These are phyloP conservation scores for Pelargonium citronellum DNA, from an alignment of 441 rosid genomes.

Conservation along the genomic window DNA sequence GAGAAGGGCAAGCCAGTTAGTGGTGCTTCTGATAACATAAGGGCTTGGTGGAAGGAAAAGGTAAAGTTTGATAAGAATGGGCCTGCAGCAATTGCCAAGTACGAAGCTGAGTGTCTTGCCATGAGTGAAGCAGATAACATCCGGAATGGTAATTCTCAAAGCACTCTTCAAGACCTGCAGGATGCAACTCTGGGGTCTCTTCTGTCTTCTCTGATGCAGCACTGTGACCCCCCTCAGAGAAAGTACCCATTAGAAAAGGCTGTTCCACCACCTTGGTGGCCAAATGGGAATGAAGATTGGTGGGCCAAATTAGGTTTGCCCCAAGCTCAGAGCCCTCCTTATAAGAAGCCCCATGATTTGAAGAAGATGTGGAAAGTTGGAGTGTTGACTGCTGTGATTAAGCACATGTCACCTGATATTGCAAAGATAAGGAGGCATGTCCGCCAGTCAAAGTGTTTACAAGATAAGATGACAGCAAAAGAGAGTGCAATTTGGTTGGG, in stretches of 20 bases:
- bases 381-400: slow-evolving; percentile 91
- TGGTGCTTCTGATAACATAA: slow-evolving; percentile 84
- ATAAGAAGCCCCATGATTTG: slow-evolving; percentile 90
- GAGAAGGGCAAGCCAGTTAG: slow-evolving; percentile 94
- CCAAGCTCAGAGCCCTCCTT: slow-evolving; percentile 65
- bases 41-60: slow-evolving; percentile 99
- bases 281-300: slow-evolving; percentile 88
- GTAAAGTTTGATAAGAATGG: slow-evolving; percentile 97
- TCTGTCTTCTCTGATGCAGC: slow-evolving; percentile 94
- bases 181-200: slow-evolving; percentile 94
- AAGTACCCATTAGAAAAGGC: slow-evolving; percentile 92
- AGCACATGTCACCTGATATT: slow-evolving; percentile 93
- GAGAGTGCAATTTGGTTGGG: slow-evolving; percentile 98
- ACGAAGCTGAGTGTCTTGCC: slow-evolving; percentile 75
- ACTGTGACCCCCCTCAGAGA: slow-evolving; percentile 95
- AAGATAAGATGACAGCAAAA: slow-evolving; percentile 98
- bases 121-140: slow-evolving; percentile 48
- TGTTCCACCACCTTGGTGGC: slow-evolving; percentile 98
- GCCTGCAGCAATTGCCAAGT: slow-evolving; percentile 84
- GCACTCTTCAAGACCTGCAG: slow-evolving; percentile 78
- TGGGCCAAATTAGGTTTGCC: slow-evolving; percentile 68
- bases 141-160: slow-evolving; percentile 52
- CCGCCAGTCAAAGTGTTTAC: slow-evolving; percentile 94
- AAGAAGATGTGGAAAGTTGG: slow-evolving; percentile 99
- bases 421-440: slow-evolving; percentile 89